These are phyloP conservation scores for Salix koriyanagi DNA, from an alignment of 345 rosid species.

Conservation along the genomic window DNA sequence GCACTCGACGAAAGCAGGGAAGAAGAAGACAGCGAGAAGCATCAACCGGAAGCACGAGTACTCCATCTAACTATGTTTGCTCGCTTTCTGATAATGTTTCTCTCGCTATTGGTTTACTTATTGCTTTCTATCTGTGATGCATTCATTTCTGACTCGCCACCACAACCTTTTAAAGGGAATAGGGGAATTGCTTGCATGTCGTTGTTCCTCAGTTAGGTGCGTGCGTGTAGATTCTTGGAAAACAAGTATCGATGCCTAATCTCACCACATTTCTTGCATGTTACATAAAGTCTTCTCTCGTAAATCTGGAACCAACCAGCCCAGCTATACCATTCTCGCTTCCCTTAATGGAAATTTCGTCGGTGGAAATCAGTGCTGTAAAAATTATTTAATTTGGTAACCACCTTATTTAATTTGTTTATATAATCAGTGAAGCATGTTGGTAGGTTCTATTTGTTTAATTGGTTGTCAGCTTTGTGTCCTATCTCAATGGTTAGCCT, in stretches of 20 bases:
- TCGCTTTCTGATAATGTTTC: not conserved
- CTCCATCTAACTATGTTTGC: constrained; percentile 21
- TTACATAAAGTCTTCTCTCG: constrained; percentile 33
- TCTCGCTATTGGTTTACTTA: constrained; percentile 9
- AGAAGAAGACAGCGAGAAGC: constrained; percentile 17
- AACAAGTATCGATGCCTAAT: constrained; percentile 35
- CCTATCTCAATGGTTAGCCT: no score
- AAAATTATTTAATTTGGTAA: not conserved
- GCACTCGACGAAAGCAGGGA: constrained; percentile 31
- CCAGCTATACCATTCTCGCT: not conserved
- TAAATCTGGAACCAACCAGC: not conserved
- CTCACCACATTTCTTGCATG: constrained; percentile 27
- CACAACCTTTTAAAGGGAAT: constrained; percentile 44
- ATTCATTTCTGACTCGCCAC: constrained; percentile 34
- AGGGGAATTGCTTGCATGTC: constrained; percentile 47
- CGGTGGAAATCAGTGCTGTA: not conserved
- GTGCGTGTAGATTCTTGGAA: constrained; percentile 44
- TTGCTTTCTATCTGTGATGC: constrained; percentile 1
- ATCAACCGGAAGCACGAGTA: constrained; percentile 13
- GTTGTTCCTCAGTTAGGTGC: constrained; percentile 50
- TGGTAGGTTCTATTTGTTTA: no score
- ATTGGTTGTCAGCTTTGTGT: no score
- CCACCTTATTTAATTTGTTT: not conserved
- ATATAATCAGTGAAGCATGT: no score
- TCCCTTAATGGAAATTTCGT: not conserved